Percentiles rank a stretch among this genome's conserved stretches.
Evolutionary conservation across 1,139 yeast species (phyloP).

Genomic region (Nakaseomyces glabratus): DNA sequence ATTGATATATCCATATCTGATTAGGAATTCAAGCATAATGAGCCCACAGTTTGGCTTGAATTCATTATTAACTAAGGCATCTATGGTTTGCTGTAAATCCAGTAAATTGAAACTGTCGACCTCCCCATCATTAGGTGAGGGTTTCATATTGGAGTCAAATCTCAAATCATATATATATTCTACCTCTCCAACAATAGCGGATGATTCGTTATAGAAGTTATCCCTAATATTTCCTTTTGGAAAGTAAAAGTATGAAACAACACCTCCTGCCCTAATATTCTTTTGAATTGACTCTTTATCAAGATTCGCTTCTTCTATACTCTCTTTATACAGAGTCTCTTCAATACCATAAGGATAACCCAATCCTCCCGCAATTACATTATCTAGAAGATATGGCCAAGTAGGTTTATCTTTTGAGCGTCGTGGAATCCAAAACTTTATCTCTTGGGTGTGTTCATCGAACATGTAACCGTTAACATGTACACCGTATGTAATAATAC

Average conservation of each 20-base stretch:
- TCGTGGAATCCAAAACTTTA: slow-evolving; percentile 77
- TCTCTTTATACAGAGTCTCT: slow-evolving; percentile 79
- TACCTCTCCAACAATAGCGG: slow-evolving; percentile 78
- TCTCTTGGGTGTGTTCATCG: slow-evolving; percentile 33
- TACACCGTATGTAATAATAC: slow-evolving; percentile 83
- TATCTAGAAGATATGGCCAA: slow-evolving; percentile 84
- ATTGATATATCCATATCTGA: slow-evolving; percentile 66
- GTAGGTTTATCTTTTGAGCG: slow-evolving; percentile 72
- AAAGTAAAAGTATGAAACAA: slow-evolving; percentile 55
- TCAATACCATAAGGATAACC: slow-evolving; percentile 69
- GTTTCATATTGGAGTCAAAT: slow-evolving; percentile 45
- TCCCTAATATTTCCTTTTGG: slow-evolving; percentile 20
- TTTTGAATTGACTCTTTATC: slow-evolving; percentile 39
- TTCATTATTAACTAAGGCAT: slow-evolving; percentile 41
- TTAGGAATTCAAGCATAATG: slow-evolving; percentile 70
- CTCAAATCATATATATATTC: slow-evolving; percentile 69
- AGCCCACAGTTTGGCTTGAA: slow-evolving; percentile 89
- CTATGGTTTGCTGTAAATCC: slow-evolving; percentile 47
- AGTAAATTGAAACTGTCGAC: slow-evolving; percentile 64
- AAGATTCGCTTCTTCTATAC: slow-evolving; percentile 88
- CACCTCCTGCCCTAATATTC: slow-evolving; percentile 49
- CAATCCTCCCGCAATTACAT: slow-evolving; percentile 91
- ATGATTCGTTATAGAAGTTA: slow-evolving; percentile 35
- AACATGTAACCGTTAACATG: slow-evolving; percentile 76
- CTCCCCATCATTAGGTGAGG: slow-evolving; percentile 78